phyloP scores from a whole-genome alignment of 805 yeast genomes.

The Spathaspora sp. region DNA sequence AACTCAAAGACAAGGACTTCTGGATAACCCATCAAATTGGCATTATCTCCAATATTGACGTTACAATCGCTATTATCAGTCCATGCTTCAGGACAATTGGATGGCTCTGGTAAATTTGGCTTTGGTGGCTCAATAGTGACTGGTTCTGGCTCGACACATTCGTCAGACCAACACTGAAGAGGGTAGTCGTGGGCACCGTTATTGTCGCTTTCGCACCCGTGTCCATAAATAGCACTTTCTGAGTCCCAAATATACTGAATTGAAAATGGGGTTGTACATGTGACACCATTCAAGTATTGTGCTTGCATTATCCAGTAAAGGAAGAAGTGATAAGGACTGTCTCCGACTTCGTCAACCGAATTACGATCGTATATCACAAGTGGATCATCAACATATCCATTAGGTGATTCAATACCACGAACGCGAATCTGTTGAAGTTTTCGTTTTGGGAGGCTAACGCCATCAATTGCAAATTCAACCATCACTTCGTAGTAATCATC shows the following conservation, averaged over 20 bases:
- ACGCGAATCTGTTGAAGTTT: neutral
- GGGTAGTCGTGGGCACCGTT: neutral
- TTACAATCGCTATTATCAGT: too few relatives aligned
- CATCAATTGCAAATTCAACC: neutral
- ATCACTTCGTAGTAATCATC: neutral
- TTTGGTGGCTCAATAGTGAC: too few relatives aligned
- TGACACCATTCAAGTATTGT: neutral
- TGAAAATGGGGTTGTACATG: neutral
- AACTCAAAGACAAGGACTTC: too few relatives aligned
- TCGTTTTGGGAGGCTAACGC: neutral
- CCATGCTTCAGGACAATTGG: too few relatives aligned
- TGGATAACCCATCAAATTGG: too few relatives aligned
- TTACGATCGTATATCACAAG: neutral
- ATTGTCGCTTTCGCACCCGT: neutral
- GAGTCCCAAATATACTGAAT: neutral
- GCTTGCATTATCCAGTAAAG: neutral
- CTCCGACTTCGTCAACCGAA: neutral
- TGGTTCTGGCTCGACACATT: too few relatives aligned
- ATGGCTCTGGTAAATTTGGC: too few relatives aligned
- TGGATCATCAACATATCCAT: neutral
- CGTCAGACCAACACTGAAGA: neutral
- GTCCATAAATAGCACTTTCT: neutral
- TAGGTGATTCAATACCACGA: neutral
- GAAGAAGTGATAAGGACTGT: neutral
- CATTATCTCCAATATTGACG: too few relatives aligned